Evolutionary conservation across 306 rosid species (phyloP).

Genomic region (Geum urbanum): DNA sequence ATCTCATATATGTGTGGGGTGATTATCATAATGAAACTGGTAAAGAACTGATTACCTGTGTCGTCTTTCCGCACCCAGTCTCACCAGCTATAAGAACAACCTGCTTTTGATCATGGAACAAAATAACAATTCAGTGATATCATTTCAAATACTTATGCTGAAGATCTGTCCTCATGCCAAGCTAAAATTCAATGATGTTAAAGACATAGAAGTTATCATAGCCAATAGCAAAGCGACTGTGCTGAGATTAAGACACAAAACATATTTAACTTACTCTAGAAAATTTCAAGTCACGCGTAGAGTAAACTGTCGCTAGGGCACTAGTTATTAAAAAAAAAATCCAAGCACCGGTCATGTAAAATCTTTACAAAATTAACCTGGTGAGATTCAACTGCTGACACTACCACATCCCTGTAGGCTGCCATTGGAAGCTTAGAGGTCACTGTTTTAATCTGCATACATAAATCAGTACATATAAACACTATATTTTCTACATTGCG

Average conservation of each 20-base stretch:
- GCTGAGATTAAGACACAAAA: background rate
- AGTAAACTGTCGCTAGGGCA: slow-evolving; percentile 4
- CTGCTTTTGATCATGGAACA: slow-evolving; percentile 48
- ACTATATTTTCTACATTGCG: background rate
- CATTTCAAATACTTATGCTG: slow-evolving; percentile 23
- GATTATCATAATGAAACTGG: background rate
- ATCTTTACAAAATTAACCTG: slow-evolving; percentile 52
- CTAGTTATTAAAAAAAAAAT: background rate
- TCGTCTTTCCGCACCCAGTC: slow-evolving; percentile 99
- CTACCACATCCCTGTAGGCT: slow-evolving; percentile 63
- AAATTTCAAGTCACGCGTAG: slow-evolving; percentile 13
- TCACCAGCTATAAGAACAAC: slow-evolving; percentile 87
- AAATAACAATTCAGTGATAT: background rate
- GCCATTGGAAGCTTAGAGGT: slow-evolving; percentile 84
- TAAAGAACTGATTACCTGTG: slow-evolving; percentile 74
- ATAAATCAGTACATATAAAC: slow-evolving; percentile 22
- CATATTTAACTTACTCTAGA: slow-evolving; percentile 21
- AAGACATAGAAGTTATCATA: background rate
- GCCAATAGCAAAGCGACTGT: slow-evolving; percentile 13
- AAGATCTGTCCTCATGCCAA: slow-evolving; percentile 23
- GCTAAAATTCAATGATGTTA: background rate
- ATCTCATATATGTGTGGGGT: background rate
- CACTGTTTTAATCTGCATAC: slow-evolving; percentile 43
- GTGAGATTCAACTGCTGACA: slow-evolving; percentile 69
- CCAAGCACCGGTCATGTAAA: slow-evolving; percentile 11